phyloP scores from a whole-genome alignment of 2,329 filamentous ascomycete genomes.

The Capronia coronata region DNA sequence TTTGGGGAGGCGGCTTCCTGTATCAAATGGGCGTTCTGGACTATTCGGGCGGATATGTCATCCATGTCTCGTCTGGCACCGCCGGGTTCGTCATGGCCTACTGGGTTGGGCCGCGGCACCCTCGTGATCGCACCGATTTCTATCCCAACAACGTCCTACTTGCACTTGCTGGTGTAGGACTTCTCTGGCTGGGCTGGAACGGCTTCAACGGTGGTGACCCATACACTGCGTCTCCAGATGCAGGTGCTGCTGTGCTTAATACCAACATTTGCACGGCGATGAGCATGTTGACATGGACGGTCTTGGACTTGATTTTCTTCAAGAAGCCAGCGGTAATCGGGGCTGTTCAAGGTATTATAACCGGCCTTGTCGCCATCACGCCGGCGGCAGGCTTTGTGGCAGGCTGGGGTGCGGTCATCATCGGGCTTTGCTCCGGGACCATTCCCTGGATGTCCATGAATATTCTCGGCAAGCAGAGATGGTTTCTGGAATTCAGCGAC shows the following conservation, averaged over 20 bases:
- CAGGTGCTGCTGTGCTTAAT: constrained; percentile 47
- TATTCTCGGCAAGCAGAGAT: constrained; percentile 41
- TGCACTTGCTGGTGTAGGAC: constrained; percentile 44
- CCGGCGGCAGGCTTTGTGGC: constrained; percentile 47
- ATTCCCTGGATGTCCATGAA: constrained; percentile 49
- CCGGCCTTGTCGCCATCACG: constrained; percentile 48
- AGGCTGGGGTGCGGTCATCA: constrained; percentile 47
- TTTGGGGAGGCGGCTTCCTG: constrained; percentile 46
- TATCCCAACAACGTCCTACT: constrained; percentile 45
- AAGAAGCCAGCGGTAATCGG: constrained; percentile 47
- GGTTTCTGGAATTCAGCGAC: constrained; percentile 55
- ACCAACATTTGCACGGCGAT: constrained; percentile 47
- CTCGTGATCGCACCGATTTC: constrained; percentile 41
- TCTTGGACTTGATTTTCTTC: constrained; percentile 43
- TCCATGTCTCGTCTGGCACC: constrained; percentile 49
- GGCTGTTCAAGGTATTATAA: constrained; percentile 48
- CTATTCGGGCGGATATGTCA: constrained; percentile 50
- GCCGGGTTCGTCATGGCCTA: constrained; percentile 45
- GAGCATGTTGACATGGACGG: constrained; percentile 44
- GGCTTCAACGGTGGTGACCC: constrained; percentile 50
- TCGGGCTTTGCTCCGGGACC: constrained; percentile 41
- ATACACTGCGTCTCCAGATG: constrained; percentile 46
- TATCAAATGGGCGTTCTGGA: constrained; percentile 45
- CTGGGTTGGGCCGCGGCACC: constrained; percentile 45
- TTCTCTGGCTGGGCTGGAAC: constrained; percentile 50